Evolutionary conservation across 164 flowering plant genomes (phyloP), one percentile per base, ranked within the genome.

Genomic region (Vitis riparia): DNA sequence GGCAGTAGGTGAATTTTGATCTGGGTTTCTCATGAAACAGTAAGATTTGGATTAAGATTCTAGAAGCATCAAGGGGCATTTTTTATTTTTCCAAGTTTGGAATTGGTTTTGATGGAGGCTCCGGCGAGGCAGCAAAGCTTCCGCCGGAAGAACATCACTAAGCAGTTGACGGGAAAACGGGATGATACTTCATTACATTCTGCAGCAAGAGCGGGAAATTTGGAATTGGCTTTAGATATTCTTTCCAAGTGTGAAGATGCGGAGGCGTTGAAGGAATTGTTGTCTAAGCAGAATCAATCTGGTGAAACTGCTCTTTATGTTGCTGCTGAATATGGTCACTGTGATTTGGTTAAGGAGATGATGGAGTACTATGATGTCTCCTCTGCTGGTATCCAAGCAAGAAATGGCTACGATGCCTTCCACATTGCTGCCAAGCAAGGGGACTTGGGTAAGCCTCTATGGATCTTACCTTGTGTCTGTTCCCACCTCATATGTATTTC

Each of bases 381-480:
- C 5, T 68, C 82, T 17, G 99, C 97, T 59, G 82, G 89, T 5
- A 83, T 87, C 66, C 93, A 86, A 74, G 99, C 99, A 2, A 90
- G 78, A 60, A 93, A 91, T 78, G 97, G 99, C 0, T 93, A 74
- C 65, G 99, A 95, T 70, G 97, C 99, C 0, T 86, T 95, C 72
- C 98, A 93, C 70, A 83, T 93, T 48, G 99, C 99, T 68, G 92
- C 97, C 49, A 93, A 89, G 78, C 97, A 90, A 87, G 98, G 98
- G 29, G 84, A 90, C 65, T 76, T 91, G 19, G 94, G 98, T 91
- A 81, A 29, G 78, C 19, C 49, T 66, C 57, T 53, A n/a, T 30
- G 17, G 58, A 16, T 15, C 5, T 59, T 44, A 37, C 44, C 44
- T 37, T 37, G 44, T 37, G 44, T 37, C 44, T 37, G 44, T 37